phyloP scores from a whole-genome alignment of 345 rosid species.

The Hevea brasiliensis region DNA sequence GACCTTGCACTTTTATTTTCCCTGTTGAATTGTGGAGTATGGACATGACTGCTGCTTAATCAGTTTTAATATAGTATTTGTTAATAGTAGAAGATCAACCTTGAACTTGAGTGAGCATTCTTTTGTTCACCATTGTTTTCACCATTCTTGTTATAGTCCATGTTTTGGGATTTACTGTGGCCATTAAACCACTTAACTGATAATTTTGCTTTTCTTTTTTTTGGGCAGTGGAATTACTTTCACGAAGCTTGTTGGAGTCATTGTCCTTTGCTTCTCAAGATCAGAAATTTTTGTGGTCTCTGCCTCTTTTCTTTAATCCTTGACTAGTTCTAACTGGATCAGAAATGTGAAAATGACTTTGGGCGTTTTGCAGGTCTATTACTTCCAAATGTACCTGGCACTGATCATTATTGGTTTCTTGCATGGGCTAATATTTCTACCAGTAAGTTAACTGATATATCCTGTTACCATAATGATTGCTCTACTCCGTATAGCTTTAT shows the following conservation, averaged over 20 bases:
- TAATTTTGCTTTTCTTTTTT: background rate
- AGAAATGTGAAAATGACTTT: background rate
- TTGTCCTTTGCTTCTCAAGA: constrained; percentile 83
- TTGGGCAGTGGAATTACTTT: constrained; percentile 81
- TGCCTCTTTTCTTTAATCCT: constrained; percentile 23
- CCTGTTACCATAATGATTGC: background rate
- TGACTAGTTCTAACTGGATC: background rate
- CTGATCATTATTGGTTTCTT: constrained; percentile 82
- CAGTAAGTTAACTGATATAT: constrained; percentile 52
- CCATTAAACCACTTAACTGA: background rate
- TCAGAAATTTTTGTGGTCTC: constrained; percentile 89
- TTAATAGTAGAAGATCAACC: background rate
- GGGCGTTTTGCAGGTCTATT: constrained; percentile 69
- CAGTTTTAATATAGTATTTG: background rate
- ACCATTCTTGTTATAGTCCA: background rate
- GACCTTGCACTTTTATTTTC: background rate
- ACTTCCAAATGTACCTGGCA: constrained; percentile 93
- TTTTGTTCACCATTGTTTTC: background rate
- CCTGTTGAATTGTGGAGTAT: background rate
- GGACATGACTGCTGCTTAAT: background rate
- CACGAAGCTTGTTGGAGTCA: constrained; percentile 87
- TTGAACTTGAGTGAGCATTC: background rate
- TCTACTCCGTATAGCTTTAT: no score
- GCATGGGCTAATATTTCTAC: constrained; percentile 90
- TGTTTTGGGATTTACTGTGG: background rate